phyloP scores from a whole-genome alignment of 176 grass and related monocot genomes.

The Luzula sylvatica region DNA sequence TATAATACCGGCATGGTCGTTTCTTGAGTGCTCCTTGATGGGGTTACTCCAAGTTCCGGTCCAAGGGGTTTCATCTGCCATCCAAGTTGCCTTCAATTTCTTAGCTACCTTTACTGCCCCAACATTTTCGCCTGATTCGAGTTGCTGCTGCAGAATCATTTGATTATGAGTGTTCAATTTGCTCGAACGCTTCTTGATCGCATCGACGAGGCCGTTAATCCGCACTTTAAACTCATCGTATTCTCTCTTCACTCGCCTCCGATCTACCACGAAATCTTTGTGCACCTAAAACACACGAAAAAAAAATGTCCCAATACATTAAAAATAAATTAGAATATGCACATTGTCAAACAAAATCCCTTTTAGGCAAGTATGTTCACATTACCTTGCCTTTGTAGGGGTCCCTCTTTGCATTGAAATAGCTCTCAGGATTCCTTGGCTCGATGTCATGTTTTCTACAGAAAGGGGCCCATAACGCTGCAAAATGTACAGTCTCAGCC shows the following conservation, averaged over 20 bases:
- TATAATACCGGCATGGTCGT: conserved; percentile 15
- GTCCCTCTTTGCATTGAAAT: conserved; percentile 17
- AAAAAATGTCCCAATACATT: not conserved
- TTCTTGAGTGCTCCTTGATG: conserved; percentile 19
- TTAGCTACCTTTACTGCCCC: not conserved
- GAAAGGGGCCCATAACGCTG: conserved; percentile 19
- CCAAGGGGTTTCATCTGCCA: conserved; percentile 27
- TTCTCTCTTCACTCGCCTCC: conserved; percentile 20
- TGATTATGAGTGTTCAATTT: conserved; percentile 20
- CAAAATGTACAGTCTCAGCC: conserved; percentile 16
- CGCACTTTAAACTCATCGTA: conserved; percentile 24
- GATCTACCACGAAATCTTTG: conserved; percentile 13
- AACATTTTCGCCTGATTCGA: not conserved
- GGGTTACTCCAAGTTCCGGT: conserved; percentile 21
- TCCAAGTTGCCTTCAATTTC: conserved; percentile 18
- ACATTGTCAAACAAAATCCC: not conserved
- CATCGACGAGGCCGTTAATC: conserved; percentile 9
- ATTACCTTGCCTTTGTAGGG: conserved; percentile 24
- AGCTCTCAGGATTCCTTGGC: conserved; percentile 20
- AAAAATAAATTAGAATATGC: not conserved
- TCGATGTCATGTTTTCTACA: conserved; percentile 18
- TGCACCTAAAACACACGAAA: conserved; percentile 8
- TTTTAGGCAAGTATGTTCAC: too few species aligned
- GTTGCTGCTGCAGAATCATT: conserved; percentile 13
- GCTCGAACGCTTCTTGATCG: conserved; percentile 13